Conservation (phyloP, 495 filamentous ascomycete species). For the Aspergillus leporis region DNA sequence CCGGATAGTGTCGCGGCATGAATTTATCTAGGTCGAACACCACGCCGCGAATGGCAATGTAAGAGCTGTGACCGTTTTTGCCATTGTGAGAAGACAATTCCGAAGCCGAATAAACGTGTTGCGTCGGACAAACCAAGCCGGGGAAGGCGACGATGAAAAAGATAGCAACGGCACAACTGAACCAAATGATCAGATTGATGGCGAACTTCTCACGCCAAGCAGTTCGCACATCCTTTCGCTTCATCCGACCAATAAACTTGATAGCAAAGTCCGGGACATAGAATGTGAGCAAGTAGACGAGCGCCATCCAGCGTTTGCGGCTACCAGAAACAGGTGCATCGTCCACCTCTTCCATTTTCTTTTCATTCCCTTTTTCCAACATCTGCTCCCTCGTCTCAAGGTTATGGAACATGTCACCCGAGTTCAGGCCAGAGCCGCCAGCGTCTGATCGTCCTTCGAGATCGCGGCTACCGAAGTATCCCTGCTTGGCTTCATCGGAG, state of each 20-base stretch:
- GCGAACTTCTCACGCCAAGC: slow-evolving; percentile 98
- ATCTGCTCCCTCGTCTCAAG: slow-evolving; percentile 91
- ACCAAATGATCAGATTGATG: slow-evolving; percentile 98
- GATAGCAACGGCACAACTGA: slow-evolving; percentile 70
- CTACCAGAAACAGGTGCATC: slow-evolving; percentile 73
- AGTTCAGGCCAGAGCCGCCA: slow-evolving; percentile 81
- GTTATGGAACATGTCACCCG: slow-evolving; percentile 96
- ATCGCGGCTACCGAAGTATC: slow-evolving; percentile 82
- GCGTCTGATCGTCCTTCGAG: slow-evolving; percentile 87
- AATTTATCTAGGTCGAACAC: slow-evolving; percentile 83
- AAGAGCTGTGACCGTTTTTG: slow-evolving; percentile 62
- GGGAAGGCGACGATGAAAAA: slow-evolving; percentile 94
- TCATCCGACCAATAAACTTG: slow-evolving; percentile 77
- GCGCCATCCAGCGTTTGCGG: slow-evolving; percentile 86
- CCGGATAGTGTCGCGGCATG: slow-evolving; percentile 77
- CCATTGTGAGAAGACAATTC: slow-evolving; percentile 78
- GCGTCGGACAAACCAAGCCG: slow-evolving; percentile 83
- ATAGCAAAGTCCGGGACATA: slow-evolving; percentile 85
- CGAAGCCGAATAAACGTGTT: slow-evolving; percentile 77
- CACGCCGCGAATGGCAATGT: slow-evolving; percentile 80
- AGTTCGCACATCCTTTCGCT: slow-evolving; percentile 86
- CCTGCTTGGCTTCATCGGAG: slow-evolving; percentile 67
- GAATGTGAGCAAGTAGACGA: slow-evolving; percentile 86
- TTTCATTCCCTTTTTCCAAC: slow-evolving; percentile 92
- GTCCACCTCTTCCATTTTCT: slow-evolving; percentile 87